A percentile compares a stretch with the other conserved stretches of the same genome.
Conservation (phyloP, 352 stramenopile species). For the Phytophthora sp. region DNA sequence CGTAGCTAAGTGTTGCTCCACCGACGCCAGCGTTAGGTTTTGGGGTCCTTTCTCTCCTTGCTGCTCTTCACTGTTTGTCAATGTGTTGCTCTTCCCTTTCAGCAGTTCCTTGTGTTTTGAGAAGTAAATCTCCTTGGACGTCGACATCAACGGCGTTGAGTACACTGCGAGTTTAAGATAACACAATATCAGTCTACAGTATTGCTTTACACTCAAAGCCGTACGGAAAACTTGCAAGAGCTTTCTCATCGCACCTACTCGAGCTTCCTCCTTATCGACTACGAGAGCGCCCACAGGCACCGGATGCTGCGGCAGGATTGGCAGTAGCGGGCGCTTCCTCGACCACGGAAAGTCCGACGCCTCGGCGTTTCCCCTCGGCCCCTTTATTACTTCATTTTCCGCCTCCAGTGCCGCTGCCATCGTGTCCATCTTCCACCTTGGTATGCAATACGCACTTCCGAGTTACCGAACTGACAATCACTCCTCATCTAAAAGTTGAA, state of each 20-base stretch:
- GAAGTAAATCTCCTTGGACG: conserved; percentile 51
- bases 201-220: no score
- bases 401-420: not conserved
- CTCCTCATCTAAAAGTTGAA: conserved; percentile 26
- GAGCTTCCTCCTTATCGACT: conserved; percentile 37
- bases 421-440: conserved; percentile 6
- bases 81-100: conserved; percentile 2
- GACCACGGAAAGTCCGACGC: not conserved
- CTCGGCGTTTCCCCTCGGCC: not conserved
- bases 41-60: conserved; percentile 9
- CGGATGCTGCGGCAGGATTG: conserved; percentile 35
- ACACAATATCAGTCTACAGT: not conserved
- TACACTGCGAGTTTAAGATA: conserved; percentile 36
- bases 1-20: conserved; percentile 23
- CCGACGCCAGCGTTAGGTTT: conserved; percentile 15
- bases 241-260: conserved; percentile 37
- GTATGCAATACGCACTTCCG: not conserved
- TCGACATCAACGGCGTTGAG: conserved; percentile 42
- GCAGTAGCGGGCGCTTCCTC: conserved; percentile 16
- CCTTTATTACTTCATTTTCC: not conserved
- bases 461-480: conserved; percentile 22
- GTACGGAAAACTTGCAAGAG: not conserved
- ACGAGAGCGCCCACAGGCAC: conserved; percentile 28
- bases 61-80: conserved; percentile 6
- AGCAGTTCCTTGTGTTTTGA: conserved; percentile 38